Conservation (phyloP, 2,329 filamentous ascomycete species). For the Cercospora nicotianae region DNA sequence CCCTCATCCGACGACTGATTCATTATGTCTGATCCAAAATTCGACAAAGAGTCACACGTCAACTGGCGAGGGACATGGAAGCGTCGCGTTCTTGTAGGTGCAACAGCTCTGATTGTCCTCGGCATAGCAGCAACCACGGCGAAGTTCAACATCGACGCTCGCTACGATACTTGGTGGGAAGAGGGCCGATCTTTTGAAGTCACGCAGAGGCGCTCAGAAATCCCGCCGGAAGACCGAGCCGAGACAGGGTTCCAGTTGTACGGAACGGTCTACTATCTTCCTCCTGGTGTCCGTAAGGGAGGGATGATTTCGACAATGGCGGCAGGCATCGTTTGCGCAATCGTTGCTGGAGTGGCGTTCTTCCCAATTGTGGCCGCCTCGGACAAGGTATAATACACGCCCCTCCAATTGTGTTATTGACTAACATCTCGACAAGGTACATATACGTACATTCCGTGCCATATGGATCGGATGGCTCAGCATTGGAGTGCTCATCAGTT, state of each 20-base stretch:
- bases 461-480: no score
- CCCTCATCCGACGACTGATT: no score
- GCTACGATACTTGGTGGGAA: no score
- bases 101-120: not conserved
- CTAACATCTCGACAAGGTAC: no score
- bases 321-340: not conserved
- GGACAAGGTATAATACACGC: not conserved
- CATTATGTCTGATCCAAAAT: not conserved
- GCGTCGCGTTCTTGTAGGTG: not conserved
- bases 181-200: no score
- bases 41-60: not conserved
- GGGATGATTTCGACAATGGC: not conserved
- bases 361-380: not conserved
- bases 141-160: no score
- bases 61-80: not conserved
- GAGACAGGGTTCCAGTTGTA: no score
- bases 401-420: no score
- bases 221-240: no score
- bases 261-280: not conserved
- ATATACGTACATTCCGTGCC: no score
- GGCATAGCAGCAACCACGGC: not conserved
- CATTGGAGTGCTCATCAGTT: no score
- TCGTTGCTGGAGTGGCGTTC: not conserved
- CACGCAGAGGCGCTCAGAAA: no score
- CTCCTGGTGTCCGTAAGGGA: not conserved